Percentiles rank a stretch among this genome's conserved stretches.
These are phyloP conservation scores for Penicillium manginii DNA, from an alignment of 495 filamentous ascomycete species.

Conservation along the genomic window DNA sequence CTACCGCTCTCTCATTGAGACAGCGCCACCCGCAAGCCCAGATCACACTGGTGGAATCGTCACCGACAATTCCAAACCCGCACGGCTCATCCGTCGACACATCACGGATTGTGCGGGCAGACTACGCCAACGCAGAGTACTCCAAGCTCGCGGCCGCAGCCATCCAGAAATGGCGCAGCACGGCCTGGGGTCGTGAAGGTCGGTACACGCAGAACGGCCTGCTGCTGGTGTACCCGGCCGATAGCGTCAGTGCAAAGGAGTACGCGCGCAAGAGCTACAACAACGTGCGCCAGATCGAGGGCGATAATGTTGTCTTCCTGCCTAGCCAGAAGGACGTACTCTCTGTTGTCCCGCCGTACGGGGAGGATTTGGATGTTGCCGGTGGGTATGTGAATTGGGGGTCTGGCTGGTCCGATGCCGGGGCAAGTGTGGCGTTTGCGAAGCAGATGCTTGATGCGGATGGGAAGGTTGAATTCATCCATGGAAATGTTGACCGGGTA, in stretches of 20 bases:
- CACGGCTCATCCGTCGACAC: slow-evolving; percentile 75
- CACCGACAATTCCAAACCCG: slow-evolving; percentile 66
- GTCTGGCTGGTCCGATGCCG: slow-evolving; percentile 86
- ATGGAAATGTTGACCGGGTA: slow-evolving; percentile 63
- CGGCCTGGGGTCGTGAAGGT: slow-evolving; percentile 62
- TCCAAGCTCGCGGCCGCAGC: slow-evolving; percentile 68
- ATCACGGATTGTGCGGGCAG: slow-evolving; percentile 78
- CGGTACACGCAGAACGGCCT: slow-evolving; percentile 80
- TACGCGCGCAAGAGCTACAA: slow-evolving; percentile 70
- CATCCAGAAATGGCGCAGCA: slow-evolving; percentile 70
- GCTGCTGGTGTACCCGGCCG: slow-evolving; percentile 62
- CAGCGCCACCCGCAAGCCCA: slow-evolving; percentile 55
- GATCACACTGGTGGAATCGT: slow-evolving; percentile 73
- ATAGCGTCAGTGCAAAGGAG: slow-evolving; percentile 52
- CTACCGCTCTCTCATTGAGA: slow-evolving; percentile 68
- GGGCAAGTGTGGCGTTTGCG: slow-evolving; percentile 66
- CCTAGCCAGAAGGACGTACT: slow-evolving; percentile 45
- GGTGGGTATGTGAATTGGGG: slow-evolving; percentile 82
- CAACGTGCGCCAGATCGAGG: slow-evolving; percentile 56
- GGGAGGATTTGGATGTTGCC: slow-evolving; percentile 52
- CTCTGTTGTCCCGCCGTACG: slow-evolving; percentile 45
- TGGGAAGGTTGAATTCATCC: slow-evolving; percentile 64
- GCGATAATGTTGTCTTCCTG: slow-evolving; percentile 56
- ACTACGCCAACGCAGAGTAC: slow-evolving; percentile 79
- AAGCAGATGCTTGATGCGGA: slow-evolving; percentile 65